phyloP scores from a whole-genome alignment of 2,329 filamentous ascomycete genomes.

The Aureobasidium vineae region DNA sequence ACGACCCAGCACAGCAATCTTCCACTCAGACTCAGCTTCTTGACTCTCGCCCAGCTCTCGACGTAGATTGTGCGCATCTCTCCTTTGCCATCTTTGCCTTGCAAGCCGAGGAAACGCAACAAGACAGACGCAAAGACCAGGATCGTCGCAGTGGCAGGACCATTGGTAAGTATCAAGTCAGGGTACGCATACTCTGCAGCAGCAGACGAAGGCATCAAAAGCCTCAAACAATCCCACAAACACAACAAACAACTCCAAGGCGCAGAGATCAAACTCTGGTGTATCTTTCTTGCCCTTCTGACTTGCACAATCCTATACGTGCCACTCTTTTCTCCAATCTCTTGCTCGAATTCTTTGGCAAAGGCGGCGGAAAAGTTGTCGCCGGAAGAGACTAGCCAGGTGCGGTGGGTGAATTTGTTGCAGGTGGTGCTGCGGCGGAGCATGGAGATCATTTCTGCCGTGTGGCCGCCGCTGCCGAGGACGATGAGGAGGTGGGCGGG shows the following conservation, averaged over 20 bases:
- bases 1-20: constrained; percentile 69
- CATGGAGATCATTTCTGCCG: constrained; percentile 89
- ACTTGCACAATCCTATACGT: constrained; percentile 65
- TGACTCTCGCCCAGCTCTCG: constrained; percentile 88
- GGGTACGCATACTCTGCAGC: constrained; percentile 50
- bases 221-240: constrained; percentile 43
- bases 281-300: constrained; percentile 73
- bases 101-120: constrained; percentile 53
- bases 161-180: constrained; percentile 79
- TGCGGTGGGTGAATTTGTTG: constrained; percentile 59
- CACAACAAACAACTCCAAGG: constrained; percentile 67
- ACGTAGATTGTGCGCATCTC: constrained; percentile 77
- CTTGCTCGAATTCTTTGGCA: constrained; percentile 62
- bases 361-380: constrained; percentile 68
- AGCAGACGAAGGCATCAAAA: constrained; percentile 9
- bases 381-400: constrained; percentile 76
- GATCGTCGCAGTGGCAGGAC: constrained; percentile 82
- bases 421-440: constrained; percentile 58
- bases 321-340: constrained; percentile 35
- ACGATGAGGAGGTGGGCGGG: constrained; percentile 70
- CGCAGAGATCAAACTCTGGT: constrained; percentile 74
- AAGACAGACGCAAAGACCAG: constrained; percentile 60
- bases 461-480: constrained; percentile 91
- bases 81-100: constrained; percentile 42
- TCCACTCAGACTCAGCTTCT: constrained; percentile 78